Base-by-base conservation (phyloP, 176 grass and related monocot species). In the Zoysia pacifica region DNA sequence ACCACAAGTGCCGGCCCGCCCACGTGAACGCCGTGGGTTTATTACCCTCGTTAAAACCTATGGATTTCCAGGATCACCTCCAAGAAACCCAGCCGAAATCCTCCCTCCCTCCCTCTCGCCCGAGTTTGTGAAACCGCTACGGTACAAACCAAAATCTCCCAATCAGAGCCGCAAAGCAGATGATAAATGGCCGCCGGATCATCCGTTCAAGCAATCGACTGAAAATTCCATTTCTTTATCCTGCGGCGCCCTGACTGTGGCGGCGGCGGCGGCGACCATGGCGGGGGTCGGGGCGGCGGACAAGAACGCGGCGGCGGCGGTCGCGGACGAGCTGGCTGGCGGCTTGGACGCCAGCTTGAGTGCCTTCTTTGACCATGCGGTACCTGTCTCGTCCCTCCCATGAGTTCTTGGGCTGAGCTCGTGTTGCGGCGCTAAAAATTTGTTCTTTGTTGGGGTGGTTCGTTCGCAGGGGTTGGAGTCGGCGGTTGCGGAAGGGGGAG, bases 11-110 rank as follows among this genome's bases (percentile, higher is more conserved):
- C 42, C 46, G 60, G 63, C 45, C 50, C 49, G 41, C 73, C 73
- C 86, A 89, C 87, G 87, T 89, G 87, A 81, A 76, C 41, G 76
- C 76, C 76, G 71, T 81, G 82, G 77, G 48, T 41, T 70, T 65
- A 70, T 84, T 88, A 58, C 77, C 82, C 44, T 89, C 82, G 82
- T 89, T 89, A 89, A 81, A 81, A 89, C 87, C 87, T 71, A 89
- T 89, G 77, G 65, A 44, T 89, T 80, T 76, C 28, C 65, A 59
- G 48, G 71, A 85, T 81, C 77, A 76, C 75, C 76, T 63, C 48
- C 48, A 79, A 83, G 86, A 88, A 88, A 83, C 53, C 56, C 56
- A 62, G 80, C 73, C 48, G 74, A 79, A 88, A 83, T 9, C 20
- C 20, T 36, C 9, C 59, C 45, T 65, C 28, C 28, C 28, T 51